Evolutionary conservation across 225 moss, liverwort and hornwort genomes (phyloP), one percentile per base, ranked within the genome.

Genomic region (Asterella californica): DNA sequence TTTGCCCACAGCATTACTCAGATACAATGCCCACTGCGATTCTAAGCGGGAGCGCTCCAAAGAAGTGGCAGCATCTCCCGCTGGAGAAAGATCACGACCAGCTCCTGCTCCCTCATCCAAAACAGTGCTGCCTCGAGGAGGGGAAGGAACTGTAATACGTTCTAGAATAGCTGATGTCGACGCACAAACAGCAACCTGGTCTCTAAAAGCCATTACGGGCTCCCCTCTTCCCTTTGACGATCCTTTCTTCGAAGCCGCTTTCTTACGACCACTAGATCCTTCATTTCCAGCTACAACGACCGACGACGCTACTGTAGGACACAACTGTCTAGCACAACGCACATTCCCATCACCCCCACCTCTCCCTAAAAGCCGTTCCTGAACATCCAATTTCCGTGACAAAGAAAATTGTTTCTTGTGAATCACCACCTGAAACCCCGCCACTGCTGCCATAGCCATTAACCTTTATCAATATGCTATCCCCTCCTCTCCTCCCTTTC

Each of bases 1-100:
- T 55, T 42, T 72, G 42, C 45, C 47, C n/a, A 36, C 53, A 7
- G 42, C 62, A 22, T 88, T 88, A 75, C 88, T 83, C 34, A 96
- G 61, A 60, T 88, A 89, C 79, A 91, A 79, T 2, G 94, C 86
- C 96, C 96, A 97, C 74, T 97, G 96, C 64, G 89, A 87, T 87
- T 97, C 96, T 54, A 97, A 83, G 45, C 93, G 87, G 75, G 93
- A 91, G 46, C 94, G 92, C 66, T 90, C 89, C 37, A 91, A 80
- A 47, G 91, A 86, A 27, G 94, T 90, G 27, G 92, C 86, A 19
- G 91, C 89, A 75, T 90, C 91, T 54, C 89, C 88, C 21, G 88
- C 87, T 33, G 88, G 83, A 30, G 76, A 83, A 22, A 72, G 47
- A 32, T 87, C 85, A 27, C 76, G 79, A 0, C 88, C 80, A 65